These are phyloP conservation scores for Irpex lacteus DNA, from an alignment of 1,284 basidiomycete species.

Conservation along the genomic window DNA sequence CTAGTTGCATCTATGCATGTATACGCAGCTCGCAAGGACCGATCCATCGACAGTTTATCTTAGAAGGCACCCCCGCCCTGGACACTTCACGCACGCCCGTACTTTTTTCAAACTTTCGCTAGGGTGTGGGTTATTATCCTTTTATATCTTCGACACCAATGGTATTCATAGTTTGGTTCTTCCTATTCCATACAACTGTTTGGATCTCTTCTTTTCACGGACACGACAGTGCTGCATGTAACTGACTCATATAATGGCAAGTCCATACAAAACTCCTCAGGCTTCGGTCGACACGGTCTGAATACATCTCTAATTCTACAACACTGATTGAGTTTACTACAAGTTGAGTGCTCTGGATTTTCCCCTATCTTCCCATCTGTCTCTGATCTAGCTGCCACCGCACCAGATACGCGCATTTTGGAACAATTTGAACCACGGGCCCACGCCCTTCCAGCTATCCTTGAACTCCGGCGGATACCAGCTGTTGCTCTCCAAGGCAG, in stretches of 20 bases:
- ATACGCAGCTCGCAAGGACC: background rate
- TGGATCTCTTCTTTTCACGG: constrained; percentile 5
- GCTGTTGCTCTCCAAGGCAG: constrained; percentile 77
- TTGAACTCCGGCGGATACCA: constrained; percentile 70
- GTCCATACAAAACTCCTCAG: constrained; percentile 3
- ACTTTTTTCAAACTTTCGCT: background rate
- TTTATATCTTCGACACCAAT: background rate
- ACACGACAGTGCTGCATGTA: constrained; percentile 7
- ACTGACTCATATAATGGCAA: constrained; percentile 6
- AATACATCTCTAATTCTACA: constrained; percentile 1
- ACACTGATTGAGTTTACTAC: background rate
- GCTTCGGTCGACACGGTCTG: background rate
- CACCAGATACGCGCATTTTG: constrained; percentile 82
- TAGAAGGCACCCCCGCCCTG: constrained; percentile 5
- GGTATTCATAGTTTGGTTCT: constrained; percentile 8
- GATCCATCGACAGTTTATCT: constrained; percentile 1
- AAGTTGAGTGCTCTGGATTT: background rate
- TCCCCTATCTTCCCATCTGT: background rate
- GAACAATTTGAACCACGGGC: constrained; percentile 96
- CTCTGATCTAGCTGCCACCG: constrained; percentile 7
- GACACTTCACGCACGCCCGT: constrained; percentile 4
- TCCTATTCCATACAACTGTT: background rate
- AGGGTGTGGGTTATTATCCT: constrained; percentile 8
- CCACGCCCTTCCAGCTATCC: constrained; percentile 64
- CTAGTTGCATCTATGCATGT: background rate